Evolutionary conservation across 2,329 filamentous ascomycete genomes (phyloP).

Genomic region (Neonectria faginata): DNA sequence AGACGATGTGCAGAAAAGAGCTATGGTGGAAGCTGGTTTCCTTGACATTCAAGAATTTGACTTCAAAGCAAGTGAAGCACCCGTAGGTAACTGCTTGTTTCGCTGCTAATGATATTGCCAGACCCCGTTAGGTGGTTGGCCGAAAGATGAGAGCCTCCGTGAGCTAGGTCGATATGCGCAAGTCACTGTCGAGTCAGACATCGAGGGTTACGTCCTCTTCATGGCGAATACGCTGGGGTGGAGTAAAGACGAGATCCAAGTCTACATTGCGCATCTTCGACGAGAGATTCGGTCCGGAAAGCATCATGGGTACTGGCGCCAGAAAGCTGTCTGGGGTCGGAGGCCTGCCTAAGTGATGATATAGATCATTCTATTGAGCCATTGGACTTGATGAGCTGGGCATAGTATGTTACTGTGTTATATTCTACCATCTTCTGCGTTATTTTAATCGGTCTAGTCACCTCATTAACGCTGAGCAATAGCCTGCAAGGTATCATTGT

Average conservation of each 20-base stretch:
- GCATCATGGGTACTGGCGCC: constrained; percentile 16
- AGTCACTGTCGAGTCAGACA: constrained; percentile 28
- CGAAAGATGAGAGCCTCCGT: constrained; percentile 19
- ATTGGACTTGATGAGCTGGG: too few species aligned
- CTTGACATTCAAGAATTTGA: constrained; percentile 22
- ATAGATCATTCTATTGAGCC: too few species aligned
- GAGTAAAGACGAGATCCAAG: constrained; percentile 23
- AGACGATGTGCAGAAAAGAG: constrained; percentile 18
- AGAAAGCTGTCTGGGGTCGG: constrained; percentile 2
- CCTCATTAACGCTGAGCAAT: too few species aligned
- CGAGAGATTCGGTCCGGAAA: constrained; percentile 25
- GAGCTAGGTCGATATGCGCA: constrained; percentile 28
- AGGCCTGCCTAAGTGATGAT: background rate
- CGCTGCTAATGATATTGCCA: too few species aligned
- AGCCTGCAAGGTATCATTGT: too few species aligned
- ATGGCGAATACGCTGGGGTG: constrained; percentile 30
- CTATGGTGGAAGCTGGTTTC: constrained; percentile 25
- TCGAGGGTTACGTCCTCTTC: constrained; percentile 30
- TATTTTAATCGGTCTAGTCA: too few species aligned
- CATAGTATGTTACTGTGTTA: too few species aligned
- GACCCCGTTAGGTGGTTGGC: constrained; percentile 24
- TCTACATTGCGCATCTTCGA: constrained; percentile 28
- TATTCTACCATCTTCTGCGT: too few species aligned
- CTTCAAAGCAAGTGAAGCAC: constrained; percentile 11
- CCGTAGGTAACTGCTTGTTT: too few species aligned